Evolutionary conservation across 208 protist genomes (phyloP), one percentile per base, ranked within the genome.

Genomic region (Wallacemonas sp.): DNA sequence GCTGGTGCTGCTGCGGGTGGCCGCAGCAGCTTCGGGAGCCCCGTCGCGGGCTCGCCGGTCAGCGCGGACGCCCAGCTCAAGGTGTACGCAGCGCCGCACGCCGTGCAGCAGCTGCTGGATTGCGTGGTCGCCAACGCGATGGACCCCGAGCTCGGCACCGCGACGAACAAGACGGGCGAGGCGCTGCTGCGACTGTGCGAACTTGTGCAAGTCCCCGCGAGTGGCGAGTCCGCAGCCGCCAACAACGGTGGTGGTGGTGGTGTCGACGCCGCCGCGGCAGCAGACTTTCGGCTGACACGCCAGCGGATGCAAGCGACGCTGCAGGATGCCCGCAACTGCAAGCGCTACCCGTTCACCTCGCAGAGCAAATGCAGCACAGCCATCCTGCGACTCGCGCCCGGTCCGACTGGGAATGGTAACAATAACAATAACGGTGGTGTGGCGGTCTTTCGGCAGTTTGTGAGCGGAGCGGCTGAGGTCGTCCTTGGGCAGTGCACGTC

Each of bases 321-420:
- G 68, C 78, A 80, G 39, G 76, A 89, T 74, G 56, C 72, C 1
- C 62, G 30, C 44, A 70, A 61, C 41, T 87, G 72, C 69, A 72
- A 71, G 19, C 79, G 84, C 56, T 93, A 80, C 46, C 78, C 84
- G 9, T 91, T 95, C 55, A 88, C 64, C 70, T 95, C 86, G 14
- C 70, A 88, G 48, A 76, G 75, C 48, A 95, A 95, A 68, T 75
- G 79, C 63, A 86, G 84, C 19, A 61, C 74, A 36, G 80, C 78
- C n/a, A 57, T 92, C 19, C 19, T 95, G 27, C 79, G 69, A 11
- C 61, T 75, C 33, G 24, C 61, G 14, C 17, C 33, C 6, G 36
- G n/a, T n/a, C n/a, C n/a, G n/a, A n/a, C n/a, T n/a, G n/a, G n/a
- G 52, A 49, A 47, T 12, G 33, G 43, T 23, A 44, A 26, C 14